Conservation (phyloP, 177 flowering plant genomes). For the Vitis hybrid region DNA sequence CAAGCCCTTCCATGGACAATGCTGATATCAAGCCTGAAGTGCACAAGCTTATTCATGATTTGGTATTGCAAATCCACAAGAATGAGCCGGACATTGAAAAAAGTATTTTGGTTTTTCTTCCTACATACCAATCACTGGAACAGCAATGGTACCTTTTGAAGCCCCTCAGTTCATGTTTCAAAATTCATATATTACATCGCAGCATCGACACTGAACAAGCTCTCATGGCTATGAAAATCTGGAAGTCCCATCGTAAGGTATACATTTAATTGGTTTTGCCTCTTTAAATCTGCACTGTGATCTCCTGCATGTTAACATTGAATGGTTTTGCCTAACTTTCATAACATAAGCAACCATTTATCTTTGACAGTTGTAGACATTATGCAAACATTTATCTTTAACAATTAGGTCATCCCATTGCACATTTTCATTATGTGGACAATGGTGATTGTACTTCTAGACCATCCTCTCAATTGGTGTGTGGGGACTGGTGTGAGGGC, state of each 20-base stretch:
- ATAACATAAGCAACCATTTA: too few species aligned
- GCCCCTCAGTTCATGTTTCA: slow-evolving; percentile 54
- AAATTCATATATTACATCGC: slow-evolving; percentile 87
- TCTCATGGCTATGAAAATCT: slow-evolving; percentile 82
- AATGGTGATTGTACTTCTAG: too few species aligned
- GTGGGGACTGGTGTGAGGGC: too few species aligned
- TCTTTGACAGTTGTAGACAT: too few species aligned
- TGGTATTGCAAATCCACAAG: slow-evolving; percentile 74
- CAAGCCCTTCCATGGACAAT: slow-evolving; percentile 35
- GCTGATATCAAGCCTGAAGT: slow-evolving; percentile 67
- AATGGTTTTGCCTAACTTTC: too few species aligned
- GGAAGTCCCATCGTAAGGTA: slow-evolving; percentile 90
- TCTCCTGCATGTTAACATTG: too few species aligned
- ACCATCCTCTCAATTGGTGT: too few species aligned
- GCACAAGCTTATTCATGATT: slow-evolving; percentile 76
- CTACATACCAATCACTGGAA: slow-evolving; percentile 83
- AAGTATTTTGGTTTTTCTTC: slow-evolving; percentile 93
- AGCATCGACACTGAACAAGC: slow-evolving; percentile 93
- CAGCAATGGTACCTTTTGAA: slow-evolving; percentile 72
- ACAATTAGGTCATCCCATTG: too few species aligned
- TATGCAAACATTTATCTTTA: too few species aligned
- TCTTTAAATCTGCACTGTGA: background rate
- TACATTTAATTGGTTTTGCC: background rate
- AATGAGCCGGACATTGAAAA: slow-evolving; percentile 86
- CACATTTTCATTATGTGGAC: too few species aligned